Percentiles rank a stretch among this genome's conserved stretches.
Evolutionary conservation across 2,329 filamentous ascomycete genomes (phyloP).

Genomic region (Dactylellina haptotyla): DNA sequence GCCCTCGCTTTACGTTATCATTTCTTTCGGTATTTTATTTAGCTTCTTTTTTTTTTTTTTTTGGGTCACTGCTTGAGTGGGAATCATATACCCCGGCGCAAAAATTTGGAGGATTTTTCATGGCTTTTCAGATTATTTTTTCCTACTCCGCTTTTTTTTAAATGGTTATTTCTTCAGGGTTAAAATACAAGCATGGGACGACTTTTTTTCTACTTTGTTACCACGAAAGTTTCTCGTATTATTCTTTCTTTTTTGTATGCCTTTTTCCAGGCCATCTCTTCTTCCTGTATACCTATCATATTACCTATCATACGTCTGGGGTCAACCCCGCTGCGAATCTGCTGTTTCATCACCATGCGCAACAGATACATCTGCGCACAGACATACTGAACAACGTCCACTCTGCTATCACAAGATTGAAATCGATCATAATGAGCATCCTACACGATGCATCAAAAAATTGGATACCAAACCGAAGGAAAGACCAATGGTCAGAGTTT

Average conservation of each 20-base stretch:
- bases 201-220: neutral
- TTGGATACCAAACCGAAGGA: no score
- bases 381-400: neutral
- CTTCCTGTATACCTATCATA: neutral
- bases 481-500: no score
- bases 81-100: slow-evolving; percentile 53
- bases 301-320: neutral
- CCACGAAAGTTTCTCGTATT: neutral
- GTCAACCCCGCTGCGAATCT: no score
- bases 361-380: neutral
- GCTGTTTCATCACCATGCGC: neutral
- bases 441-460: no score
- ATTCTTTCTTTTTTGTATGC: neutral
- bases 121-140: slow-evolving; percentile 8
- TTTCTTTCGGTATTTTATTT: neutral
- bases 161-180: neutral
- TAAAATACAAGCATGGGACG: slow-evolving; percentile 14
- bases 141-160: neutral
- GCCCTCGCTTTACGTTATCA: neutral
- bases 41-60: slow-evolving; percentile 3
- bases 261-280: neutral
- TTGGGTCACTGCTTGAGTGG: slow-evolving; percentile 36
- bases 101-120: slow-evolving; percentile 24
- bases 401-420: no score
- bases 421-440: no score